Evolutionary conservation across 1,139 yeast genomes (phyloP), one percentile per base, ranked within the genome.

Genomic region (Debaryomyces sp.): DNA sequence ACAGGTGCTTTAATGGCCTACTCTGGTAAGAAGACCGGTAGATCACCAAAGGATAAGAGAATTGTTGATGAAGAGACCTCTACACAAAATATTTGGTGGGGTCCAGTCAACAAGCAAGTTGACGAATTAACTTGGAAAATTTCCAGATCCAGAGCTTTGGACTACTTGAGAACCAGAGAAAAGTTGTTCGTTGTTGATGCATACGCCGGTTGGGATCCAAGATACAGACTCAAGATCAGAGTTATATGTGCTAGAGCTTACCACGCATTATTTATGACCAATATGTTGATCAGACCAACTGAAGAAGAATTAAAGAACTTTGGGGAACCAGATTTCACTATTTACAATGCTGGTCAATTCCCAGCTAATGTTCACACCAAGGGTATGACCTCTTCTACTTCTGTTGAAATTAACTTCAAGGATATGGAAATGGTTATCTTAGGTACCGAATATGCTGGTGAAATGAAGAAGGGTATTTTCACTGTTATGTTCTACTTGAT

Each of bases 381-480:
- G 68, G 98, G 98, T 69, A 94, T 94, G 99, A 89, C 98, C 50
- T 92, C 98, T 42, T 76, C 94, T 55, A 92, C 98, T 47, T 89
- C 97, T 47, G 96, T 94, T 57, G 97, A 91, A 74, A 91, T 94
- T 66, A 94, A 94, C 77, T 94, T 94, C 80, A 89, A 91, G 77
- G 94, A 85, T 61, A 91, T 92, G 97, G 99, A 94, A 77, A 94
- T 94, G 99, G 92, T 94, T 59, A 94, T 94, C 65, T 81, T 94
- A 62, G 99, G 99, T 75, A 92, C 98, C 47, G 98, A 94, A 78
- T 94, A 94, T 68, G 98, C 98, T 51, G 98, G 98, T 66, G 99
- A 94, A 79, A 94, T 94, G 99, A 94, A 94, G 81, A 94, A 94
- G 80, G 99, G 99, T 78, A 91, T 94, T 66, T 91, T 94, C 82